Evolutionary conservation across 441 rosid species (phyloP), one percentile per base, ranked within the genome.

Genomic region (Pelargonium citronellum): DNA sequence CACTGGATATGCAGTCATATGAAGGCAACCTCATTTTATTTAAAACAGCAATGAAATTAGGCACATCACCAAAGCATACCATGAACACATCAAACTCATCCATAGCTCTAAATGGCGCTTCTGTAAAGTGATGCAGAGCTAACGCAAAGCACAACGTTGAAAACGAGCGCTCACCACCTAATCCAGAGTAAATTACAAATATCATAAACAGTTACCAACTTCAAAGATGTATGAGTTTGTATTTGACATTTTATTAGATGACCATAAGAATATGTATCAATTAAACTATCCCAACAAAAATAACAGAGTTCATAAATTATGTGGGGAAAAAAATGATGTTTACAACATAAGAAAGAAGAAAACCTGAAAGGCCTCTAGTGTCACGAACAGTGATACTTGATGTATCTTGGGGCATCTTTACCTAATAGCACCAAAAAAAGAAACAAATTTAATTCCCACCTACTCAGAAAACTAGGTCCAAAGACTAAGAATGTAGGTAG

Each of bases 21-120:
- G 66, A 69, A 68, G 67, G 27, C 39, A 12, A 60, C 49, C 37
- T 41, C 47, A 37, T 66, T 51, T 24, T 20, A 60, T 65, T 51
- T 24, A 16, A 16, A 55, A 24, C 5, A 41, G 66, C 39, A 62
- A 69, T 67, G 44, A 51, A 62, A 47, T 66, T 8, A 16, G 53
- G 64, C 49, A 55, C 55, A 12, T 20, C 43, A 43, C 11, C 51
- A 72, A 47, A 37, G 43, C 78, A 70, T 81, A 90, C 99, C 98
- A 95, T 95, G 75, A 95, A 95, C 58, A 95, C 98, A 79, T 92
- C 98, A 83, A 95, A 95, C 82, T 95, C 99, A 67, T 92, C 99
- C 98, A 95, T 95, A 1, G 98, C 99, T 79, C 98, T 88, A 69
- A 95, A 95, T 71, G 99, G 97, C 27, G 97, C 83, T 79, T 92